phyloP scores from a whole-genome alignment of 768 basidiomycete species.

The Mycena amicta region DNA sequence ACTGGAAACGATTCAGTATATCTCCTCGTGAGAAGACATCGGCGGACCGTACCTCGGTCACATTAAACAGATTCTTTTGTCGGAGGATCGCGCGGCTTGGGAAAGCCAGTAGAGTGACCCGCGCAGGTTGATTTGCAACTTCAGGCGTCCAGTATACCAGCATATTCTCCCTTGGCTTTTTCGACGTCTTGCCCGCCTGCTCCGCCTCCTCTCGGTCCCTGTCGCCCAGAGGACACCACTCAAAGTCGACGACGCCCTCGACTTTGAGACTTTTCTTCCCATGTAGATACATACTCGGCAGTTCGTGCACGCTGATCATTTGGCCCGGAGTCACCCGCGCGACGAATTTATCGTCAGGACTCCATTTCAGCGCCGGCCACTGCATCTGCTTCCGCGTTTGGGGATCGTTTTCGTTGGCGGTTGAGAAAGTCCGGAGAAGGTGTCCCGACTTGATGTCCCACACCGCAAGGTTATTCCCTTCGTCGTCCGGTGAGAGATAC shows the following conservation, averaged over 20 bases:
- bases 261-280: slow-evolving; percentile 98
- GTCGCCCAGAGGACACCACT: slow-evolving; percentile 95
- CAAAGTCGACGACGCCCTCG: slow-evolving; percentile 96
- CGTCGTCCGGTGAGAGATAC: slow-evolving; percentile 90
- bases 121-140: slow-evolving; percentile 92
- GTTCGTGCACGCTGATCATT: slow-evolving; percentile 95
- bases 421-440: slow-evolving; percentile 89
- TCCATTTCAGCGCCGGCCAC: slow-evolving; percentile 98
- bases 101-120: slow-evolving; percentile 90
- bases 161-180: slow-evolving; percentile 86
- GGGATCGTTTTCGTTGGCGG: slow-evolving; percentile 60
- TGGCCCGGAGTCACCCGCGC: slow-evolving; percentile 87
- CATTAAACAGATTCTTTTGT: slow-evolving; percentile 97
- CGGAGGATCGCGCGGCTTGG: slow-evolving; percentile 83
- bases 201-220: slow-evolving; percentile 79
- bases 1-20: slow-evolving; percentile 49
- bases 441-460: slow-evolving; percentile 97
- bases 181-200: slow-evolving; percentile 52
- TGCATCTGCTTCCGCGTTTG: slow-evolving; percentile 75
- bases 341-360: slow-evolving; percentile 92
- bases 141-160: slow-evolving; percentile 98
- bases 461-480: slow-evolving; percentile 95
- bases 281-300: slow-evolving; percentile 90
- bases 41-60: slow-evolving; percentile 78
- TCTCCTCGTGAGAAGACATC: slow-evolving; percentile 8